Conservation (phyloP, 805 yeast genomes). For the Kregervanrija pseudodelftensis region DNA sequence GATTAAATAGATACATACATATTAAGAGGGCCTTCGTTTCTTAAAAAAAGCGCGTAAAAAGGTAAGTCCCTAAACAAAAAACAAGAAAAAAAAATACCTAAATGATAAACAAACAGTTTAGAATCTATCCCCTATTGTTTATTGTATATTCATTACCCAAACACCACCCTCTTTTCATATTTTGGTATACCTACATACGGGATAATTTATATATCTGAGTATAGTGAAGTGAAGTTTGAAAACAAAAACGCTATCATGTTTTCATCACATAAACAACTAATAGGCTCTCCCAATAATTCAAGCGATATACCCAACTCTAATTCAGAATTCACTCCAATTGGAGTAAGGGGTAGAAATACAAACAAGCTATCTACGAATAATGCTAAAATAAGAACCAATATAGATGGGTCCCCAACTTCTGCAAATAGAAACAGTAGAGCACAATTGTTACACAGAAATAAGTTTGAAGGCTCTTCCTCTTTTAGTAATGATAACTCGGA, state of each 20-base stretch:
- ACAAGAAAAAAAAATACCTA: background rate
- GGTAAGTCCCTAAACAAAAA: background rate
- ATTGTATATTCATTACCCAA: background rate
- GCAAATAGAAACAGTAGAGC: too few relatives aligned
- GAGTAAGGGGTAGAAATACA: constrained; percentile 16
- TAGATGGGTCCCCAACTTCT: constrained; percentile 11
- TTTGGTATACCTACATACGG: background rate
- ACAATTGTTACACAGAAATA: too few relatives aligned
- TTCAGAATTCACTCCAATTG: constrained; percentile 38
- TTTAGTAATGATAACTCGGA: background rate
- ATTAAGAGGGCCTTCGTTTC: background rate
- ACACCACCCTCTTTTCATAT: background rate
- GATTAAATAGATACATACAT: constrained; percentile 8
- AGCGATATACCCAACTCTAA: constrained; percentile 13
- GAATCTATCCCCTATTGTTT: too few relatives aligned
- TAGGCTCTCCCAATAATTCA: constrained; percentile 23
- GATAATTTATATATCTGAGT: too few relatives aligned
- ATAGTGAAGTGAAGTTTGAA: too few relatives aligned
- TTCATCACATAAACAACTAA: constrained; percentile 22
- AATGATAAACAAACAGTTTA: too few relatives aligned
- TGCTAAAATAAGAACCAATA: constrained; percentile 12
- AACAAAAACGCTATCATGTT: constrained; percentile 16
- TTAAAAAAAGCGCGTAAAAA: too few relatives aligned
- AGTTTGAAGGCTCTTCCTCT: too few relatives aligned
- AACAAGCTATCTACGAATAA: constrained; percentile 13